Evolutionary conservation across 1,139 yeast species (phyloP), one percentile per base, ranked within the genome.

Genomic region (Hemisphaericaspora xylofermentans): DNA sequence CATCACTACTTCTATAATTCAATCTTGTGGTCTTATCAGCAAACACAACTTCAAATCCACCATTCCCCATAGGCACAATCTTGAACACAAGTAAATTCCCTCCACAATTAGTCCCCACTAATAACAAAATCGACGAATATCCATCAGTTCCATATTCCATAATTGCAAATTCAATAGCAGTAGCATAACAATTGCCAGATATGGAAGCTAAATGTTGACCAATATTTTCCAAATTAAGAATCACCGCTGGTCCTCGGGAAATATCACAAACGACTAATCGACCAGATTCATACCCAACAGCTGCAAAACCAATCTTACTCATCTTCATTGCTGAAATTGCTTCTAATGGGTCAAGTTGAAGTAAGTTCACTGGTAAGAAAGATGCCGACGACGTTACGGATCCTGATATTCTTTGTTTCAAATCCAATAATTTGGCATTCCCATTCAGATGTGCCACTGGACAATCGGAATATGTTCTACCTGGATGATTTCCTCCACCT

Each of bases 231-330:
- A 57, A 47, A 48, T 80, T 74, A 52, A 71, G 78, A 24, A 91
- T 85, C 2, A 88, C 70, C 0, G 89, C 88, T 1, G 96, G 96
- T 0, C 95, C 95, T 45, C 97, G 73, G 43, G 88, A 73, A 12
- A 70, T 59, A 62, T 93, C 98, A 47, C 94, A 67, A 0, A 93
- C 83, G 3, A 84, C 64, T 25, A 93, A 52, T 33, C 81, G 74
- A 18, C 98, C 98, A 12, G 84, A 78, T 37, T 76, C 76, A 59
- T 87, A 89, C 0, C 87, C 96, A 38, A 88, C 68, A 0, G 89
- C 95, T 4, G 86, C 88, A 66, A 93, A 89, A 0, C 97, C 97
- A 38, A 88, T 71, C 48, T 85, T 78, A 48, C 91, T 82, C 60
- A 86, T 76, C 42, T 75, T 74, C 38, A 91, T 52, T 1, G 87